Evolutionary conservation across 352 stramenopile genomes (phyloP), one percentile per base, ranked within the genome.

Genomic region (Aphanomyces euteiches): DNA sequence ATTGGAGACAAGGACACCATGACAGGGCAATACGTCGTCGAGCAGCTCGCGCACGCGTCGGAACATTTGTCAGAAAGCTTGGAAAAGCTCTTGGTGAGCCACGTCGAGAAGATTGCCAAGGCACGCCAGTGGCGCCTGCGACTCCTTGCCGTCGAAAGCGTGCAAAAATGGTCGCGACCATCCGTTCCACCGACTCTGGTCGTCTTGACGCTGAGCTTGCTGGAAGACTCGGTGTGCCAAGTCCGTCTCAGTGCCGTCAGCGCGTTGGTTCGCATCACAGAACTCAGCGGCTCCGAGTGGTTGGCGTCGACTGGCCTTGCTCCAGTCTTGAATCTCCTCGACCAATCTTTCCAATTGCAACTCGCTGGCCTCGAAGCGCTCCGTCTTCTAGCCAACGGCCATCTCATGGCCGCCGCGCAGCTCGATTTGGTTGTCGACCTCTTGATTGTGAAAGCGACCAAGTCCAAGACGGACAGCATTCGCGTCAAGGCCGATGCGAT

Each of bases 71-170:
- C 40, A 5, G 59, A 39, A 21, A 45, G 56, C 21, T 19, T 67
- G 39, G 43, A 48, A 40, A 38, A 17, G 13, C 19, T 67, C 7
- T 21, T 70, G 17, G 43, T 70, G 15, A 87, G 77, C 21, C 84
- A 81, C 7, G 82, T 84, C 0, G 80, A 90, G 56, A 82, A 79
- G 43, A 75, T 96, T 19, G 76, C 78, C 15, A 74, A 79, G 40
- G 88, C 92, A 81, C 84, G 90, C 57, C 81, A 92, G 21, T 96
- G 88, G 88, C 85, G 88, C 58, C 83, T 93, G 21, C 88, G 88
- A 19, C 81, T 96, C 28, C 92, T 93, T 58, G 93, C 89, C 76
- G 84, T 93, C 45, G 80, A 96, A 73, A 92, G 88, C 59, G 83
- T 96, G 45, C 84, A 78, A 50, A 84, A 87, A 4, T 96, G 86